Conservation (phyloP, 306 rosid species). For the Cicer bijugum region DNA sequence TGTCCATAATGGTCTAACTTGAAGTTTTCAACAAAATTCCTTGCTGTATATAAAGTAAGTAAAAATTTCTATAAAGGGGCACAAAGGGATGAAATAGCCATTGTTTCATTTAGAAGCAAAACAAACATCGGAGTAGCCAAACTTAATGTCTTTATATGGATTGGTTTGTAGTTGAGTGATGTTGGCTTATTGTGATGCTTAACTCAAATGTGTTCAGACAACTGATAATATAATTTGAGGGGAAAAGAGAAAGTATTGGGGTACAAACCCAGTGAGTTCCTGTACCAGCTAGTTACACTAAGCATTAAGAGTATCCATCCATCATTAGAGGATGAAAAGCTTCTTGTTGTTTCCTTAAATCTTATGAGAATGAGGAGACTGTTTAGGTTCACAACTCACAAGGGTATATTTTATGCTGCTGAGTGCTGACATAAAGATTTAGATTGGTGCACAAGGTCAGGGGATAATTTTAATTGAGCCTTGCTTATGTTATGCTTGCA, state of each 20-base stretch:
- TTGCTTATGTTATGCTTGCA: slow-evolving; percentile 34
- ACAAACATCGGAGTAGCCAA: background rate
- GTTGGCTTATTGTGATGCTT: background rate
- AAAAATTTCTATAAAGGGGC: background rate
- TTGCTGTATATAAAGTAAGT: slow-evolving; percentile 4
- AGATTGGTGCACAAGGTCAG: background rate
- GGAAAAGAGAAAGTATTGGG: no score
- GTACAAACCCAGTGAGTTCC: background rate
- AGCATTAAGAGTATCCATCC: background rate
- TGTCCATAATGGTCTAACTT: background rate
- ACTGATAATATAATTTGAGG: background rate
- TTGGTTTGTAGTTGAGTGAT: background rate
- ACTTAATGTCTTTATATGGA: background rate
- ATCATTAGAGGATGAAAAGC: background rate
- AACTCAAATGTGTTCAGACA: background rate
- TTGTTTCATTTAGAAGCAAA: background rate
- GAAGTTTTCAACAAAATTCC: slow-evolving; percentile 12
- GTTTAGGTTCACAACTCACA: slow-evolving; percentile 7
- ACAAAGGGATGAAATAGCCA: background rate
- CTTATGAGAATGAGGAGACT: background rate
- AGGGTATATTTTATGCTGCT: background rate
- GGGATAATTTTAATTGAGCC: background rate
- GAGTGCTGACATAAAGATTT: background rate
- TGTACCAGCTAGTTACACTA: background rate
- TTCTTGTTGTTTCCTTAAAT: background rate